These are phyloP conservation scores for Cercospora beticola DNA, from an alignment of 2,329 filamentous ascomycete species.

Conservation along the genomic window DNA sequence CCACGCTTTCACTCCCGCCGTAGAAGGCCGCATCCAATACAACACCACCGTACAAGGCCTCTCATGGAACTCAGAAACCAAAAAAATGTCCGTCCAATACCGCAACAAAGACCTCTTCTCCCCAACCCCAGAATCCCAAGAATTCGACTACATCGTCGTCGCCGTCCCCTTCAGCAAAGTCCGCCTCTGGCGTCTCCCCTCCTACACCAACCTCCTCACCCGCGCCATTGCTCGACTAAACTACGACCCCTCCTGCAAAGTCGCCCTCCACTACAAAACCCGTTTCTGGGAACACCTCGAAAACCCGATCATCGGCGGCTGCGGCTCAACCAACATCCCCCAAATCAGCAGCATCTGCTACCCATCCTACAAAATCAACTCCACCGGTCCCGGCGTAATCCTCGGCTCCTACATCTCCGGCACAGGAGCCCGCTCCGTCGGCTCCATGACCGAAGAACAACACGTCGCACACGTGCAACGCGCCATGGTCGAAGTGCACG, in stretches of 20 bases:
- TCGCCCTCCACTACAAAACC: slow-evolving; percentile 67
- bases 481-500: slow-evolving; percentile 68
- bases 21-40: slow-evolving; percentile 58
- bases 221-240: slow-evolving; percentile 52
- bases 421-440: slow-evolving; percentile 47
- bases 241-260: slow-evolving; percentile 54
- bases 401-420: slow-evolving; percentile 59
- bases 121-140: slow-evolving; percentile 47
- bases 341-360: slow-evolving; percentile 65
- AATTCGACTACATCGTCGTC: slow-evolving; percentile 67
- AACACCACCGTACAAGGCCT: slow-evolving; percentile 59
- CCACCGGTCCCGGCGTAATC: slow-evolving; percentile 61
- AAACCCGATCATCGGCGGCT: slow-evolving; percentile 63
- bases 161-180: slow-evolving; percentile 65
- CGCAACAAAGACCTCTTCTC: slow-evolving; percentile 49
- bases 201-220: slow-evolving; percentile 51
- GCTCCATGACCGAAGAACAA: slow-evolving; percentile 55
- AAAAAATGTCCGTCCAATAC: slow-evolving; percentile 61
- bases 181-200: slow-evolving; percentile 60
- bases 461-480: slow-evolving; percentile 64
- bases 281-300: slow-evolving; percentile 60
- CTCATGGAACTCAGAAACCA: slow-evolving; percentile 50
- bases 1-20: slow-evolving; percentile 60
- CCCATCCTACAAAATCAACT: slow-evolving; percentile 66
- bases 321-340: slow-evolving; percentile 60